Evolutionary conservation across 2,329 filamentous ascomycete genomes (phyloP).

Genomic region (Lasiodiplodia gonubiensis): DNA sequence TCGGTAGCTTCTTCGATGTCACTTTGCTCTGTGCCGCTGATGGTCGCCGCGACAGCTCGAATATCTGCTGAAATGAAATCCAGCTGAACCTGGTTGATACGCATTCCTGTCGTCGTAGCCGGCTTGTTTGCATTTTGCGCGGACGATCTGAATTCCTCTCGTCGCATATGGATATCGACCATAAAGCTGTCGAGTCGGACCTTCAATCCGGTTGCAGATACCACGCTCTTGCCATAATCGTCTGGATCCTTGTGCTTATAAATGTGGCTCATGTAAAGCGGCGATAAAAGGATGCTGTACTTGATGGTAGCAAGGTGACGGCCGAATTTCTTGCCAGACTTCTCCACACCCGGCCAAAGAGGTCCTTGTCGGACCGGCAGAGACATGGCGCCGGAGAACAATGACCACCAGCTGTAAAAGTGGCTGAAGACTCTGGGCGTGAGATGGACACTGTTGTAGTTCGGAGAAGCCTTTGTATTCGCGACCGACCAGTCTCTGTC

Average conservation of each 20-base stretch:
- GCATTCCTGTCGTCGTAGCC: conserved; percentile 87
- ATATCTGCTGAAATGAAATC: conserved; percentile 92
- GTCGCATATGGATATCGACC: conserved; percentile 91
- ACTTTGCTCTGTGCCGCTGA: conserved; percentile 78
- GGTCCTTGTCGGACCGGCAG: conserved; percentile 90
- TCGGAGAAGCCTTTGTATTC: conserved; percentile 76
- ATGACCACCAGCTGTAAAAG: conserved; percentile 97
- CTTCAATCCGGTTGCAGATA: conserved; percentile 95
- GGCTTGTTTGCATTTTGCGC: conserved; percentile 71
- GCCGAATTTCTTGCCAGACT: conserved; percentile 98
- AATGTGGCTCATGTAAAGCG: conserved; percentile 92
- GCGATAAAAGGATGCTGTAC: conserved; percentile 90
- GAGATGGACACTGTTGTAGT: conserved; percentile 95
- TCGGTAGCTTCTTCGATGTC: conserved; percentile 73
- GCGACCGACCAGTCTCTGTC: conserved; percentile 84
- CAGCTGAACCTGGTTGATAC: conserved; percentile 91
- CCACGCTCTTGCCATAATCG: conserved; percentile 76
- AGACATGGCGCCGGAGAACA: conserved; percentile 94
- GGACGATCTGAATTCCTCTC: conserved; percentile 86
- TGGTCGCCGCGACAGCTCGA: conserved; percentile 88
- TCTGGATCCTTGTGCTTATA: conserved; percentile 98
- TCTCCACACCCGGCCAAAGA: conserved; percentile 90
- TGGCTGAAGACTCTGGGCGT: conserved; percentile 97
- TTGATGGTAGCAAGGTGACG: conserved; percentile 98
- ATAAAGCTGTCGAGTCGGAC: conserved; percentile 96